These are phyloP conservation scores for Dryas octopetala DNA, from an alignment of 306 rosid genomes.

Conservation along the genomic window DNA sequence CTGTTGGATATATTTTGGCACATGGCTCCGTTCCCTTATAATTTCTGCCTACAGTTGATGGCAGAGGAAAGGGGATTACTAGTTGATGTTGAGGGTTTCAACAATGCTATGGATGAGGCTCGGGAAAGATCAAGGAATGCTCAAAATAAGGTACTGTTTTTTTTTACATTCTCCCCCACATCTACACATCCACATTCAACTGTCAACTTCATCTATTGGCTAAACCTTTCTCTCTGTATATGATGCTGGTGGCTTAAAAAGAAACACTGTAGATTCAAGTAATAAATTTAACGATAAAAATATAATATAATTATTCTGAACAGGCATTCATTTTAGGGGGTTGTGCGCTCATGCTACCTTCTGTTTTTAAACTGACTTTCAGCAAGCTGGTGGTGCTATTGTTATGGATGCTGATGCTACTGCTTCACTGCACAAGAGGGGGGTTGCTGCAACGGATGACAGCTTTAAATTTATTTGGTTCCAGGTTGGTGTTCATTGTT, in stretches of 20 bases:
- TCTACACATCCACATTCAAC: conserved; percentile 5
- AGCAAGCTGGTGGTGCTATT: conserved; percentile 95
- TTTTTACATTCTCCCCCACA: conserved; percentile 24
- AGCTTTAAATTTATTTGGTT: conserved; percentile 76
- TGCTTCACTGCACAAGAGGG: conserved; percentile 67
- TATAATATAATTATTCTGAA: background rate
- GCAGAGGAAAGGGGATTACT: conserved; percentile 86
- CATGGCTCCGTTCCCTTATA: conserved; percentile 12
- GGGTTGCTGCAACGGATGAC: conserved; percentile 76
- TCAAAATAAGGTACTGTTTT: conserved; percentile 66
- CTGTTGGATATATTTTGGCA: conserved; percentile 5
- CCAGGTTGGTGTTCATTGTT: conserved; percentile 45
- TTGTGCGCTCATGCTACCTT: background rate
- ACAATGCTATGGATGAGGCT: conserved; percentile 84
- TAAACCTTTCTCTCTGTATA: background rate
- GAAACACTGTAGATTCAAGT: background rate
- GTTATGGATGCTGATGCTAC: conserved; percentile 94
- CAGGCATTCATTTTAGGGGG: background rate
- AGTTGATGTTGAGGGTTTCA: conserved; percentile 78
- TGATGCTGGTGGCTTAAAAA: background rate
- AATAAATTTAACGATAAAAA: background rate
- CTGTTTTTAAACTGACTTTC: conserved; percentile 27
- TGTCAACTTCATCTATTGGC: conserved; percentile 6
- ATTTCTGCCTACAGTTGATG: conserved; percentile 67
- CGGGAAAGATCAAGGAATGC: conserved; percentile 92